A percentile compares a stretch with the other conserved stretches of the same genome.
phyloP scores from a whole-genome alignment of 2,329 filamentous ascomycete genomes.

The Dichotomopilus funicola region DNA sequence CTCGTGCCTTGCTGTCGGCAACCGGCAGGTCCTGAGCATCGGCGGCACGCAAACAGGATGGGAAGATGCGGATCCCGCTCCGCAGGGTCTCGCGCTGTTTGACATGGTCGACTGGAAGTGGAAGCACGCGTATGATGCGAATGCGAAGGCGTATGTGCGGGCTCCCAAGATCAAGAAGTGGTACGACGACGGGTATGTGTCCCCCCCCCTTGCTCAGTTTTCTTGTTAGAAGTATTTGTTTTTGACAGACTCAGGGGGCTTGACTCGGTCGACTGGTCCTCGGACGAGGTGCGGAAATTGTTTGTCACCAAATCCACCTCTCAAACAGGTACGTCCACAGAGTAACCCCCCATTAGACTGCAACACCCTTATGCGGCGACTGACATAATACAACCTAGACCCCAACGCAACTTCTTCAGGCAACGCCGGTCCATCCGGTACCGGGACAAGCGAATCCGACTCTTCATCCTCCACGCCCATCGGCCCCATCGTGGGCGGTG shows the following conservation, averaged over 20 bases:
- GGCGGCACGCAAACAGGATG: constrained; percentile 7
- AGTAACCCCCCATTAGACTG: not conserved
- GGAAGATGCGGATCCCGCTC: constrained; percentile 3
- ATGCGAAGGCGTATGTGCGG: constrained; percentile 11
- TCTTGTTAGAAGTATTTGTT: not conserved
- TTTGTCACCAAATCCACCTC: constrained; percentile 1
- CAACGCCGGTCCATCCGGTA: not conserved
- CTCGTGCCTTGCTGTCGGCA: constrained; percentile 16
- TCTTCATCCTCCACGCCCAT: not conserved
- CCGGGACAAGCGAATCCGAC: not conserved
- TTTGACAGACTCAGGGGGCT: not conserved
- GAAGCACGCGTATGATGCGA: constrained; percentile 15
- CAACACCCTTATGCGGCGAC: not conserved
- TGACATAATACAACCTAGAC: not conserved
- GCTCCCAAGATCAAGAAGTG: constrained; percentile 8
- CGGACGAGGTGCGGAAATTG: constrained; percentile 9
- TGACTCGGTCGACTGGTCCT: constrained; percentile 15
- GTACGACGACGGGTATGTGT: constrained; percentile 14
- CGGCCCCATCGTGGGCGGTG: constrained; percentile 14
- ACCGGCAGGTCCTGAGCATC: constrained; percentile 17
- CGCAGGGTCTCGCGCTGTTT: constrained; percentile 17
- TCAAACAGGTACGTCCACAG: not conserved
- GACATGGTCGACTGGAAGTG: constrained; percentile 18
- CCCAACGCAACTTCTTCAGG: not conserved
- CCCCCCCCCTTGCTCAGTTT: too few species aligned